These are phyloP conservation scores for Colletotrichum siamense DNA, from an alignment of 2,329 filamentous ascomycete genomes.

Conservation along the genomic window DNA sequence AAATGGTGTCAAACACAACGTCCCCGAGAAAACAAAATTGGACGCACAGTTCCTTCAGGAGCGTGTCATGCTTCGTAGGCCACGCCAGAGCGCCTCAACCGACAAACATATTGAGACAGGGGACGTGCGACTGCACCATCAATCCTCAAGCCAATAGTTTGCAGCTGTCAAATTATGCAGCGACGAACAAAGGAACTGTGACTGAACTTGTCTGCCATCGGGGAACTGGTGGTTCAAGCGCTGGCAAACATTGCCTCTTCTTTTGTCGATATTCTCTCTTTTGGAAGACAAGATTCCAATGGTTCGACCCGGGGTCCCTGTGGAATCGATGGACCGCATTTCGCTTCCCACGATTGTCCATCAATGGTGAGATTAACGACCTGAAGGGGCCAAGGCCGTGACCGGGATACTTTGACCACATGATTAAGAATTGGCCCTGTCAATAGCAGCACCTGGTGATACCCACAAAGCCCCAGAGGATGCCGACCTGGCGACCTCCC, in stretches of 20 bases:
- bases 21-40: background rate
- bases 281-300: background rate
- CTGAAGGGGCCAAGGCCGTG: slow-evolving; percentile 3
- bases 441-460: background rate
- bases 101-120: background rate
- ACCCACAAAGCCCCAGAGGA: background rate
- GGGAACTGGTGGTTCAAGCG: background rate
- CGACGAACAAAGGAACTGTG: background rate
- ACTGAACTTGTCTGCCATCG: background rate
- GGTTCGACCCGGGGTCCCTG: background rate
- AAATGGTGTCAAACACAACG: background rate
- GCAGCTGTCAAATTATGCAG: slow-evolving; percentile 2
- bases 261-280: background rate
- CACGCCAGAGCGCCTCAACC: slow-evolving; percentile 1
- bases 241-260: background rate
- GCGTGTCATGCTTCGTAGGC: background rate
- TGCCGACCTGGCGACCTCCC: background rate
- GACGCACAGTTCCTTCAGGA: background rate
- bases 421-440: slow-evolving; percentile 11
- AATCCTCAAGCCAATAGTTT: background rate
- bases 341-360: slow-evolving; percentile 20
- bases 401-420: slow-evolving; percentile 11
- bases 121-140: slow-evolving; percentile 3
- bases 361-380: slow-evolving; percentile 20
- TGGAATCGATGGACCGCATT: background rate